Conservation (phyloP, 257 asterid genomes). For the Mentha longifolia region DNA sequence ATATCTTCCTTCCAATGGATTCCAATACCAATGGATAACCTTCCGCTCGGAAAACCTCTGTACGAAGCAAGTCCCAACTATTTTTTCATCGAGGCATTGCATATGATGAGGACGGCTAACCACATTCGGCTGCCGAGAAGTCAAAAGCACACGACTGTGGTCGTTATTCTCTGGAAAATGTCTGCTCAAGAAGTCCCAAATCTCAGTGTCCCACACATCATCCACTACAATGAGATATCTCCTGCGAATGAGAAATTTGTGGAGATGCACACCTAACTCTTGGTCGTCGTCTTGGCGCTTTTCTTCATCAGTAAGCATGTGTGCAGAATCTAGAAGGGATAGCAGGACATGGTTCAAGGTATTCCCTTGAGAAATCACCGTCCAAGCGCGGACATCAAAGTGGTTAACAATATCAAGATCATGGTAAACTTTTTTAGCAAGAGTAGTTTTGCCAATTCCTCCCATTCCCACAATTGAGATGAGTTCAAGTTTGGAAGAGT, state of each 20-base stretch:
- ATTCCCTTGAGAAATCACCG: conserved; percentile 21
- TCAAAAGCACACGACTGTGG: conserved; percentile 23
- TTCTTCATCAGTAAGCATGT: neutral
- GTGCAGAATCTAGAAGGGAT: neutral
- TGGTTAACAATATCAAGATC: neutral
- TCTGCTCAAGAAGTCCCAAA: neutral
- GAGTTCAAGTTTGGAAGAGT: neutral
- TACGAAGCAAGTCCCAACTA: conserved; percentile 26
- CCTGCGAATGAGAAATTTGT: conserved; percentile 2
- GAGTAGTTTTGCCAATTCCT: conserved; percentile 38
- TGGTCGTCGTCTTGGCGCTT: neutral
- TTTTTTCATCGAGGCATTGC: neutral
- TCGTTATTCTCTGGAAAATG: neutral
- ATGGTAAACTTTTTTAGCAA: conserved; percentile 9
- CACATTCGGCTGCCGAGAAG: conserved; percentile 7
- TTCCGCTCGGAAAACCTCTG: neutral
- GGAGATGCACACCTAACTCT: neutral
- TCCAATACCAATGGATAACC: neutral
- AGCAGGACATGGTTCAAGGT: neutral
- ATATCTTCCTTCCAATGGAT: conserved; percentile 21
- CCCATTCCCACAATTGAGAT: conserved; percentile 33
- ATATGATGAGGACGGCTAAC: conserved; percentile 17
- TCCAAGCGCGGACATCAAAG: conserved; percentile 23
- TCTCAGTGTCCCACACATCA: conserved; percentile 18
- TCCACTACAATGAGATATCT: conserved; percentile 28